phyloP scores from a whole-genome alignment of 805 yeast species.

The Candida qinlingensis region DNA sequence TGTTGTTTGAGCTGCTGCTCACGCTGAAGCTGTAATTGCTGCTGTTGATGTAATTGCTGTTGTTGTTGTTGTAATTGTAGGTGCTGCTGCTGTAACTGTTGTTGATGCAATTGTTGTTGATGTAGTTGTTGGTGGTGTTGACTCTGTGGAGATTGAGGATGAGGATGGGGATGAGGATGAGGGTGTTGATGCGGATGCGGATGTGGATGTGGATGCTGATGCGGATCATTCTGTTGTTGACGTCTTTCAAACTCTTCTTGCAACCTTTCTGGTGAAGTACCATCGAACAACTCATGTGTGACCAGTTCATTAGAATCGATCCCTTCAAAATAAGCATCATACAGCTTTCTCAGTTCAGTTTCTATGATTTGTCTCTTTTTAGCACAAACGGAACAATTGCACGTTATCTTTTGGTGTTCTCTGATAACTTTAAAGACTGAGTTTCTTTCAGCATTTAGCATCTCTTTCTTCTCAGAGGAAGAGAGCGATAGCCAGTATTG shows the following conservation, averaged over 20 bases:
- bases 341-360: slow-evolving; percentile 68
- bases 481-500: slow-evolving; percentile 60
- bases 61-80: background rate
- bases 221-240: background rate
- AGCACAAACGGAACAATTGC: slow-evolving; percentile 77
- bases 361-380: slow-evolving; percentile 66
- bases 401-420: slow-evolving; percentile 50
- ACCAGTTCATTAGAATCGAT: slow-evolving; percentile 14
- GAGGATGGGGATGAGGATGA: background rate
- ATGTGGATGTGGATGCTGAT: slow-evolving; percentile 3
- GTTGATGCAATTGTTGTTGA: background rate
- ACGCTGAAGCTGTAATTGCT: background rate
- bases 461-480: slow-evolving; percentile 52
- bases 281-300: slow-evolving; percentile 12
- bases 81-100: background rate
- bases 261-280: slow-evolving; percentile 6
- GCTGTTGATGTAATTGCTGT: slow-evolving; percentile 1
- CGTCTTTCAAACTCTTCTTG: slow-evolving; percentile 1
- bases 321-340: slow-evolving; percentile 56
- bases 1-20: background rate
- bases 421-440: slow-evolving; percentile 62
- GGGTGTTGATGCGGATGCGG: background rate
- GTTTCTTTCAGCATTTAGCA: slow-evolving; percentile 62
- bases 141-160: background rate
- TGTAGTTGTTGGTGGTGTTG: background rate